Percentiles rank a stretch among this genome's conserved stretches.
Evolutionary conservation across 2,329 filamentous ascomycete species (phyloP).

Genomic region (Colletotrichum tropicale): DNA sequence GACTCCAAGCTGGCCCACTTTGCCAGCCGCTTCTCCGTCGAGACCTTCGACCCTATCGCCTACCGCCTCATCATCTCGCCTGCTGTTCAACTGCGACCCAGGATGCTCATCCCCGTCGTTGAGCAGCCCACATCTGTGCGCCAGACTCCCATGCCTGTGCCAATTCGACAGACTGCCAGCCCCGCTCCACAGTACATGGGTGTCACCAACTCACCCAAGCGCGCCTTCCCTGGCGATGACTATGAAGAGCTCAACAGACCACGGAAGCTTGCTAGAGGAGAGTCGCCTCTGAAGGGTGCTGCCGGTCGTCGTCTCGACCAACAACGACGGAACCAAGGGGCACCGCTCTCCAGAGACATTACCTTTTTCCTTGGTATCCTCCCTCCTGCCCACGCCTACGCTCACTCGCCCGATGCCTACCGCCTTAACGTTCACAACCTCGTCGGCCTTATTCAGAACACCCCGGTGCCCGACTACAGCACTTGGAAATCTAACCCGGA

Average conservation of each 20-base stretch:
- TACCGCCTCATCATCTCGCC: constrained; percentile 87
- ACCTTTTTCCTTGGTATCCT: constrained; percentile 74
- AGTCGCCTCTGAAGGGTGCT: constrained; percentile 90
- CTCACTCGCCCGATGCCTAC: constrained; percentile 72
- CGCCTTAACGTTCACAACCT: constrained; percentile 74
- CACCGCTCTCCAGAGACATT: constrained; percentile 75
- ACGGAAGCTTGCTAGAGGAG: constrained; percentile 86
- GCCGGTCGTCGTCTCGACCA: constrained; percentile 86
- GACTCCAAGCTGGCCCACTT: constrained; percentile 81
- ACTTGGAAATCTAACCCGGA: constrained; percentile 54
- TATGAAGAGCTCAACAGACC: constrained; percentile 76
- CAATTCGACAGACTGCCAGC: constrained; percentile 36
- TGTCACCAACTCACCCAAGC: constrained; percentile 61
- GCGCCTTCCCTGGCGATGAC: constrained; percentile 71
- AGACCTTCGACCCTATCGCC: constrained; percentile 80
- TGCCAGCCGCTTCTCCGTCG: constrained; percentile 73
- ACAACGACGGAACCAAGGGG: constrained; percentile 66
- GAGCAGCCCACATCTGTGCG: constrained; percentile 53
- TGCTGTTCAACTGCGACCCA: constrained; percentile 75
- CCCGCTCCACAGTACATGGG: constrained; percentile 54
- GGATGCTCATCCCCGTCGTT: constrained; percentile 56
- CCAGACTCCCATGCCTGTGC: constrained; percentile 46
- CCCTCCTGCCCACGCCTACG: constrained; percentile 75
- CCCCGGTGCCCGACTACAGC: constrained; percentile 66
- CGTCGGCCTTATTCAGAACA: constrained; percentile 73